Evolutionary conservation across 2,329 filamentous ascomycete genomes (phyloP), one percentile per base, ranked within the genome.

Genomic region (Diplodia mutila): DNA sequence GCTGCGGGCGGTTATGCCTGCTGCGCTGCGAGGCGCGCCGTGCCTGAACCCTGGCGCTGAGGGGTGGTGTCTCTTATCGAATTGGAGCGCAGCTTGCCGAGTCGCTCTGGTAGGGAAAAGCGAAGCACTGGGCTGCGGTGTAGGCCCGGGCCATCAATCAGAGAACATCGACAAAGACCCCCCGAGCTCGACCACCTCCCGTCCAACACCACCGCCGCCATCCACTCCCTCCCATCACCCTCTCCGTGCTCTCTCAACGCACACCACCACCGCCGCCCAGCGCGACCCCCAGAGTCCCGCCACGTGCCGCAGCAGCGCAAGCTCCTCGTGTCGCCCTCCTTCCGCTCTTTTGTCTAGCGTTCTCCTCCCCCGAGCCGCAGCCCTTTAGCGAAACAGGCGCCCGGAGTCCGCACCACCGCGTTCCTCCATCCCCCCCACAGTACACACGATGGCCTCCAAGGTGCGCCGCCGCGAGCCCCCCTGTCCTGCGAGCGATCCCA

Each of bases 361-460:
- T 53, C 65, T 52, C 53, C 55, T 61, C 66, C 66, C 57, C 57
- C 66, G 46, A 67, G 51, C 48, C 66, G 52, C 55, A 29, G 42
- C 51, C 57, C 54, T 67, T 67, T 67, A 67, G 66, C 66, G 66
- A 67, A 57, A 46, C 65, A 52, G 65, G 48, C 66, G 57, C 66
- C 66, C 66, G 57, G 49, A 48, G 65, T 51, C 46, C 42, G 37
- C 64, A 54, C 46, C 57, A 67, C 53, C 51, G 37, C 55, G 66
- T 59, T 54, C 66, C 61, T 49, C 57, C 25, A 32, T 39, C 54
- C 51, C 42, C 29, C 65, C 37, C 66, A 71, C 71, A 75, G 59
- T 46, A 63, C 59, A 63, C 46, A 63, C 46, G 18, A 79, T 79
- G 77, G 76, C 77, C 61, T 78, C 77, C 67, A 79, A 78, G 76